Evolutionary conservation across 768 basidiomycete genomes (phyloP), one percentile per base, ranked within the genome.

Genomic region (Podaxis mareebaensis): DNA sequence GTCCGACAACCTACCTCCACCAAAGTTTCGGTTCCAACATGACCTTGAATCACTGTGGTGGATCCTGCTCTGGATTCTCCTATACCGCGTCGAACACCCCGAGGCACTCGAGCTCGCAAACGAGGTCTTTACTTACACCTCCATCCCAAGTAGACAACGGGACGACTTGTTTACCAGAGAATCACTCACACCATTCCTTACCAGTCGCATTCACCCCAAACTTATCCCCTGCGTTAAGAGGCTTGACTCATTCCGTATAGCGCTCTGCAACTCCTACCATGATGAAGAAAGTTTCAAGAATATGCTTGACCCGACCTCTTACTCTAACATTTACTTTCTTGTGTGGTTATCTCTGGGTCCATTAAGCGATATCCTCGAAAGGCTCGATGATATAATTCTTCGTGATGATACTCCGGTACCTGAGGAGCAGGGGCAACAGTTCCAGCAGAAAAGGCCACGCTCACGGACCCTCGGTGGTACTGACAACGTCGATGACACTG

Each of bases 21-120:
- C 52, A 13, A 30, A n/a, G 1, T 54, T 20, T 54, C 53, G 30
- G 10, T 53, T 39, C 48, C 57, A 58, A 28, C 63, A 64, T 30
- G 63, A 59, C 26, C 5, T 64, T 8, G 63, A 64, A 24, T 64
- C 63, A 0, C 39, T 59, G 2, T 64, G 44, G 48, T 64, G 63
- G 63, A 22, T 64, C 7, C 4, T 33, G 13, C 13, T 64, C 15
- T 64, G 51, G 49, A 30, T 64, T 20, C 39, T 64, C 22, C 33
- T 33, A 3, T 22, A 13, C 8, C 48, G 57, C 4, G 33, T 59
- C 17, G 40, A 36, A 2, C 28, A 54, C 24, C 33, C 13, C 8
- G 36, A 40, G 15, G 58, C 57, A 17, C n/a, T 11, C 7, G 22
- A 53, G 8, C 4, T 39, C 22, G 24, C 28, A 10, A 13, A 17